Evolutionary conservation across 2,329 filamentous ascomycete genomes (phyloP).

Genomic region (Daldinia sp.): DNA sequence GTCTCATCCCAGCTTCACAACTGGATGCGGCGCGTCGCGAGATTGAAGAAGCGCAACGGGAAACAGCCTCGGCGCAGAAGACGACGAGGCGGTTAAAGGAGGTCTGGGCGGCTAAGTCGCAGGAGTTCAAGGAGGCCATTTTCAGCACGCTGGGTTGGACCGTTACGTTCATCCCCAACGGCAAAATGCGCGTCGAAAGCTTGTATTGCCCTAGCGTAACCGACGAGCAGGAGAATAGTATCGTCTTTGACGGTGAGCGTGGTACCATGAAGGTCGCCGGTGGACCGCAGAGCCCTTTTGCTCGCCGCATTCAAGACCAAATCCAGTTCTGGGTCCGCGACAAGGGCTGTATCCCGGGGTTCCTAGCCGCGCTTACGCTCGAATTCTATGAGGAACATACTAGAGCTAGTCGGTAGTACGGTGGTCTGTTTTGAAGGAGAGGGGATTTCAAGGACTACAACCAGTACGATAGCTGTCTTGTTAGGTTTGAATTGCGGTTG

Average conservation of each 20-base stretch:
- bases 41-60: constrained; percentile 73
- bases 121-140: constrained; percentile 95
- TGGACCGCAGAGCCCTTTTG: constrained; percentile 86
- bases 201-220: constrained; percentile 76
- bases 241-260: constrained; percentile 89
- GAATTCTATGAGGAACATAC: constrained; percentile 85
- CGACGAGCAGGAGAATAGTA: constrained; percentile 75
- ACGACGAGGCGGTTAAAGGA: constrained; percentile 86
- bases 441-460: neutral
- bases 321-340: constrained; percentile 97
- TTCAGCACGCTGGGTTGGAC: constrained; percentile 93
- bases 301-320: constrained; percentile 80
- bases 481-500: neutral
- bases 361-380: constrained; percentile 87
- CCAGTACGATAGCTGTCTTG: neutral
- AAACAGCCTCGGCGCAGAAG: constrained; percentile 80
- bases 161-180: constrained; percentile 95
- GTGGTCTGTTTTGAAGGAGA: neutral
- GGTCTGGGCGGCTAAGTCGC: constrained; percentile 89
- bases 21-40: constrained; percentile 79
- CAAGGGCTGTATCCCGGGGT: constrained; percentile 91
- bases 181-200: constrained; percentile 89
- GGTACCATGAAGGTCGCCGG: constrained; percentile 98
- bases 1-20: constrained; percentile 78
- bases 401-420: constrained; percentile 31